Conservation (phyloP, 108 stramenopile species). For the Nannochloropsis oceanica region DNA sequence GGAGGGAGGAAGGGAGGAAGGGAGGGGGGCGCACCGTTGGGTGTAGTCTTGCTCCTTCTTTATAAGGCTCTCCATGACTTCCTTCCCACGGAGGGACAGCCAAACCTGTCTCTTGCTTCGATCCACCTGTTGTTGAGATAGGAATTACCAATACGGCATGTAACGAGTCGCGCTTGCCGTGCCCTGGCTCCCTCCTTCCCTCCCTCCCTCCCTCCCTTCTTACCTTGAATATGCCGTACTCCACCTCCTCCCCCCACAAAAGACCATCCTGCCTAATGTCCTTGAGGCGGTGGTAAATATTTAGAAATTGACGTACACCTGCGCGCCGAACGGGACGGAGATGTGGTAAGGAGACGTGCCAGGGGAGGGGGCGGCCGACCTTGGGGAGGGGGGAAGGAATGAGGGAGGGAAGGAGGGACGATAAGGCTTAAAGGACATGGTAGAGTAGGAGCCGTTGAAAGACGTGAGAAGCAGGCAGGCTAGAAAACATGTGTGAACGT, state of each 20-base stretch:
- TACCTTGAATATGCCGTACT: neutral
- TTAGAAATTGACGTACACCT: neutral
- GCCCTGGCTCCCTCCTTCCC: neutral
- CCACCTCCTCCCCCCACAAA: neutral
- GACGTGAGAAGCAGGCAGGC: too few relatives aligned
- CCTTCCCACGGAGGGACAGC: neutral
- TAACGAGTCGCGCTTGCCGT: too few relatives aligned
- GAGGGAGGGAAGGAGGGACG: neutral
- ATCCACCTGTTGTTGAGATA: constrained; percentile 45
- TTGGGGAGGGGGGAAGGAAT: neutral
- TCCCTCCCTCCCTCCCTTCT: neutral
- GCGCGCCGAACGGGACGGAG: neutral
- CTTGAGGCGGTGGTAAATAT: neutral
- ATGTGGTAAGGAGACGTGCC: neutral
- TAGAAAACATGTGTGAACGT: too few relatives aligned
- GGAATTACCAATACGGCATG: too few relatives aligned
- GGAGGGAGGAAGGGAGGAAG: too few relatives aligned
- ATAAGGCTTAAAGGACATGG: too few relatives aligned
- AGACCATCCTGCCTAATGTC: neutral
- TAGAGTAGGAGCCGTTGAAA: too few relatives aligned
- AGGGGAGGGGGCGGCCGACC: neutral
- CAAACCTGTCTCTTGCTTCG: constrained; percentile 52
- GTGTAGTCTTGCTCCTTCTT: neutral
- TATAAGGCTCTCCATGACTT: neutral
- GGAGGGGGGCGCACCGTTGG: neutral